Evolutionary conservation across 2,329 filamentous ascomycete species (phyloP).

Genomic region (Fusarium sp.): DNA sequence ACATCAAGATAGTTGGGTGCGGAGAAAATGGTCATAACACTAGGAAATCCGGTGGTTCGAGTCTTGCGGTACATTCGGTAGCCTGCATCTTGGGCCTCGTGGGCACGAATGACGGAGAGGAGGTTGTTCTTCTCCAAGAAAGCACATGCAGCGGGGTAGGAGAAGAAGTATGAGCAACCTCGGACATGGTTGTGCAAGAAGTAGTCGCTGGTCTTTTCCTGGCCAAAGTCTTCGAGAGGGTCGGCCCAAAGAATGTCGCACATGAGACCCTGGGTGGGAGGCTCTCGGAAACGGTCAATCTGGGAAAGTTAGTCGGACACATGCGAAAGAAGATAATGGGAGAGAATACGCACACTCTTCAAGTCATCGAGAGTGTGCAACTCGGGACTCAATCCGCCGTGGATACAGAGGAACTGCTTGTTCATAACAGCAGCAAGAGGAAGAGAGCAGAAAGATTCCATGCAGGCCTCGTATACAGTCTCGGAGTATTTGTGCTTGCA

Average conservation of each 20-base stretch:
- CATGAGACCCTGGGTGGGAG: conserved; percentile 97
- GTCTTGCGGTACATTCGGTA: conserved; percentile 99
- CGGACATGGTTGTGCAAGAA: conserved; percentile 98
- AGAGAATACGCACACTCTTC: conserved; percentile 72
- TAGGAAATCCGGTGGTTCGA: conserved; percentile 95
- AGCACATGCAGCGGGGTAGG: conserved; percentile 93
- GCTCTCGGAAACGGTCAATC: conserved; percentile 98
- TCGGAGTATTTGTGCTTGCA: conserved; percentile 99
- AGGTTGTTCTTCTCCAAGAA: conserved; percentile 99
- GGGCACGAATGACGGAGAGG: conserved; percentile 93
- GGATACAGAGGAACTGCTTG: conserved; percentile 99
- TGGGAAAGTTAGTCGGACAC: conserved; percentile 50
- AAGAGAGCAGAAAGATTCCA: conserved; percentile 95
- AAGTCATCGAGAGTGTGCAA: conserved; percentile 95
- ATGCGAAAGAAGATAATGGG: neutral
- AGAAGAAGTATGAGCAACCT: conserved; percentile 99
- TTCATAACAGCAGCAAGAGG: conserved; percentile 98
- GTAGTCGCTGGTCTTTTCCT: conserved; percentile 97
- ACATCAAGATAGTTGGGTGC: conserved; percentile 98
- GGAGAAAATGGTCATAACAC: conserved; percentile 99
- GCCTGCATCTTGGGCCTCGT: conserved; percentile 97
- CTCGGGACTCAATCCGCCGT: conserved; percentile 94
- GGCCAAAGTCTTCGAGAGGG: conserved; percentile 96
- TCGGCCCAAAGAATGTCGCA: conserved; percentile 99
- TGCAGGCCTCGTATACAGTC: conserved; percentile 94